Base-by-base conservation (phyloP, 202 grass and related monocot species). In the Hordeum pubiflorum region DNA sequence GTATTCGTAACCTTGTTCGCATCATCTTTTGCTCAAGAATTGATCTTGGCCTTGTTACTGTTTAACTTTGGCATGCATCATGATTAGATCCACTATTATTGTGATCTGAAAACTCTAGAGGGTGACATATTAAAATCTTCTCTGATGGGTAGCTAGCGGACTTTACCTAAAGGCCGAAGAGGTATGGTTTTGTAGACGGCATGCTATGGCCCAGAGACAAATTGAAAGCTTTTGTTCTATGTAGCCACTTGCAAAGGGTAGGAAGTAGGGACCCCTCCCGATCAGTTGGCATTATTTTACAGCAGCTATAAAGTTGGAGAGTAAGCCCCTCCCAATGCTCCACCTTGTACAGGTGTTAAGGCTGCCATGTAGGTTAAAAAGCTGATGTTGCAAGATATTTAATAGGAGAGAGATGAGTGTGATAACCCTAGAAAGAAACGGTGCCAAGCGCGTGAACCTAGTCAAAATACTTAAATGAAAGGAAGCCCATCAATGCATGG, bases 191-290 rank as follows among this genome's bases (percentile, higher is more conserved):
- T 63, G n/a, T 69, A 44, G n/a, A 39, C 6, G 63, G 69, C 3
- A 23, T 31, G 34, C 1, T 11, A 33, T 87, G 66, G 26, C 7
- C 66, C 24, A 20, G 13, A 37, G 23, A 46, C 33, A 65, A 73
- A 65, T 74, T 39, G 20, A 23, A 38, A 72, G 32, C 9, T 72
- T 72, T 87, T 77, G 73, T 82, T 80, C 33, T 64, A 57, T 61
- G 2, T 33, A 44, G 41, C 14, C 39, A 54, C 55, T 72, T 79
- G 58, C 26, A 50, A 13, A 20, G 82, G 63, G 21, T 33, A 26
- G 24, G 63, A 15, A 9, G 43, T 0, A 50, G 13, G 50, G 14
- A n/a, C n/a, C n/a, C n/a, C n/a, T n/a, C n/a, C n/a, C n/a, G n/a
- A 17, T 5, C 44, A 50, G 44, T 57, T 57, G 17, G 41, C 39